Evolutionary conservation across 1,284 basidiomycete genomes (phyloP), one percentile per base, ranked within the genome.

Genomic region (Agroathelia rolfsii): DNA sequence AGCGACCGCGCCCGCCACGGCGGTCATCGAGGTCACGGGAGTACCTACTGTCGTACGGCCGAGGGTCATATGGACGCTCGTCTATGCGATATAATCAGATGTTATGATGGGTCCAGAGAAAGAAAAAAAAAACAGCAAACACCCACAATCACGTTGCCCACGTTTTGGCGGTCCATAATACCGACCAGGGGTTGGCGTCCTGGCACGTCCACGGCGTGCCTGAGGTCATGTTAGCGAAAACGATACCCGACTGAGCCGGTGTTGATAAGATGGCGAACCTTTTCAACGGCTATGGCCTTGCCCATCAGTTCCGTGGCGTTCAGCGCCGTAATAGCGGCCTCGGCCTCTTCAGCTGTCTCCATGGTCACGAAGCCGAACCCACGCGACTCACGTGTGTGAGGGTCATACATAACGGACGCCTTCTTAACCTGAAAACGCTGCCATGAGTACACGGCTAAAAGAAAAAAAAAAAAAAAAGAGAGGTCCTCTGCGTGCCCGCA

Each of bases 321-420:
- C 45, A 96, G 63, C 6, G 77, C 81, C 20, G 81, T 73, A 45
- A 96, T 80, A 32, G 86, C 89, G 30, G 84, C 83, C 35, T 93
- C 85, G 4, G 93, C 94, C 49, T 95, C 92, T 45, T 89, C 87
- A 25, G 50, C 56, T 22, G 72, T 71, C 53, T 89, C 86, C 79
- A 94, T 93, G 36, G 90, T 96, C 50, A 98, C 94, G 58, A 98
- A 98, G 27, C 89, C 94, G 49, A 98, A 97, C 23, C 93, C 94
- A 51, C 94, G 87, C 35, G 90, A 92, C 52, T 96, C 93, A 49
- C 88, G 82, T 40, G 84, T 82, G 62, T 96, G 94, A 17, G 94
- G 93, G 63, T 98, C 94, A 50, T 84, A 83, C 89, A 96, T 96
- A 58, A 97, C 81, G 39, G 89, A 85, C 24, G 84, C 85, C 59